Percentiles rank a stretch among this genome's conserved stretches.
These are phyloP conservation scores for Trametes pubescens DNA, from an alignment of 1,284 basidiomycete species.

Conservation along the genomic window DNA sequence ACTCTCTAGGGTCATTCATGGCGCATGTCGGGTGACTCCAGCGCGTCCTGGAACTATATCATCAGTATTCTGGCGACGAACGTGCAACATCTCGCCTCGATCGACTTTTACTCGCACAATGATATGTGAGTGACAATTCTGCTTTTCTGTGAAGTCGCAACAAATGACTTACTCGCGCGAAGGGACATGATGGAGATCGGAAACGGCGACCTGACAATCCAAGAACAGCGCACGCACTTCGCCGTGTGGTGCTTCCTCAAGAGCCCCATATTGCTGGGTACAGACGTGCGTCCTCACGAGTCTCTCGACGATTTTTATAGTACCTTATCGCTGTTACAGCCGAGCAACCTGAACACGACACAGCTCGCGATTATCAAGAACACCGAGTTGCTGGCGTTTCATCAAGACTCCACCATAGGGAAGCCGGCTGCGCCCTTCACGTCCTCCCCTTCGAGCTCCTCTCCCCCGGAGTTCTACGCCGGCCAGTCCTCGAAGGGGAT, in stretches of 20 bases:
- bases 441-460: conserved; percentile 47
- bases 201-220: conserved; percentile 57
- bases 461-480: conserved; percentile 59
- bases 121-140: conserved; percentile 49
- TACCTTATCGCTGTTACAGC: conserved; percentile 40
- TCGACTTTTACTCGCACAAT: conserved; percentile 59
- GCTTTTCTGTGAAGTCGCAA: background rate
- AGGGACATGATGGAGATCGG: conserved; percentile 67
- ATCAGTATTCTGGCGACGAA: conserved; percentile 54
- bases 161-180: background rate
- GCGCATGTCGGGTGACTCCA: conserved; percentile 61
- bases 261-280: conserved; percentile 63
- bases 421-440: conserved; percentile 58
- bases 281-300: conserved; percentile 49
- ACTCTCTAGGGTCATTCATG: conserved; percentile 58
- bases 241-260: conserved; percentile 65
- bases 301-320: background rate
- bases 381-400: conserved; percentile 59
- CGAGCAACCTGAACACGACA: conserved; percentile 48
- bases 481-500: conserved; percentile 56
- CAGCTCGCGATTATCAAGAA: conserved; percentile 61
- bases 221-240: conserved; percentile 64
- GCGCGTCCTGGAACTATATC: conserved; percentile 58
- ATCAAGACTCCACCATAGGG: conserved; percentile 57
- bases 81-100: conserved; percentile 49